Base-by-base conservation (phyloP, 2,329 filamentous ascomycete genomes). In the Rhynchosporium graminicola region DNA sequence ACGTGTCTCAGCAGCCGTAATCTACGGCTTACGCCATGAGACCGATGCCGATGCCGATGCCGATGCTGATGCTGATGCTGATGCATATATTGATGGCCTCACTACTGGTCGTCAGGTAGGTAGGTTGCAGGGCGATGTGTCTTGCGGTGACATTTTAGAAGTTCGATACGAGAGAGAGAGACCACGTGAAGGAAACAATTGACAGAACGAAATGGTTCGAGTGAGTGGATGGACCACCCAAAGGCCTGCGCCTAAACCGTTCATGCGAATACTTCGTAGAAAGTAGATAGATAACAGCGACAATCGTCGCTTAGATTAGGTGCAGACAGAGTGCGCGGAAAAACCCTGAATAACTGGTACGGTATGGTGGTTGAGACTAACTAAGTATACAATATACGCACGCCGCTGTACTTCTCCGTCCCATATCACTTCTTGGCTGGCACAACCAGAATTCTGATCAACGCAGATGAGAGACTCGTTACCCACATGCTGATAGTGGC, bases 51-150 rank as follows among this genome's bases (percentile, higher is more conserved):
- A 40, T 20, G 20, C 20, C 20, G 20, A 20, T 20, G 20, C 20
- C 20, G 20, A 20, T 20, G 20, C 20, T 20, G 20, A 20, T 20
- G 20, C 20, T 20, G 20, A 20, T 20, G 20, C 1, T 20, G 20
- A 20, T 65, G 63, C 63, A 65, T 63, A 55, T 55, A 57, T 56
- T 58, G 52, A 58, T 26, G 20, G 33, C 28, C 54, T 60, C 36
- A 50, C 54, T 42, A 45, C 43, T 9, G 62, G 60, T 54, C 63
- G 55, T 36, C 61, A 58, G 65, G 20, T 20, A 20, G 62, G 63
- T 62, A 66, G 29, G 45, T 62, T 33, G 58, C 47, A 45, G 33
- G 8, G 51, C 20, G 26, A 46, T 47, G 13, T 28, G 40, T 56
- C 31, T 48, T 58, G 45, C 45, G 50, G 51, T 42, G 43, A 58